Base-by-base conservation (phyloP, 2,329 filamentous ascomycete species). In the Hawksworthiomyces lignivorus region DNA sequence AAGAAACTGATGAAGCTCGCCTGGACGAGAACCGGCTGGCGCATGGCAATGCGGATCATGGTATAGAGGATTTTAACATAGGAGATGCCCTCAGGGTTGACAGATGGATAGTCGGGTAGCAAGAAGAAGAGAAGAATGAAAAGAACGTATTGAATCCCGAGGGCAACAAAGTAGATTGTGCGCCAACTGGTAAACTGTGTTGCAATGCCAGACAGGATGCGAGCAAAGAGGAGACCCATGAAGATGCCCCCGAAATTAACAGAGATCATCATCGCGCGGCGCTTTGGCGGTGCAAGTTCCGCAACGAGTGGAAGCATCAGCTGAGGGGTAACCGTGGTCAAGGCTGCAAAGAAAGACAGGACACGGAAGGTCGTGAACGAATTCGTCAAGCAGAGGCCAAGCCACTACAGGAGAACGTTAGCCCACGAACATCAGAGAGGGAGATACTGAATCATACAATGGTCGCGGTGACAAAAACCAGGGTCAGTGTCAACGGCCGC, bases 251-350 rank as follows among this genome's bases (percentile, higher is more conserved):
- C n/a, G n/a, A n/a, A n/a, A n/a, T n/a, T n/a, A n/a, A n/a, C n/a
- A n/a, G 80, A 81, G 8, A 87, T 68, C 27, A 82, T 75, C 20
- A 78, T 74, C 2, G 82, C 81, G n/a, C 81, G 75, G 28, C 77
- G 73, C 20, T 77, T 63, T 0, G 74, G 69, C 0, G 84, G 82
- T 0, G 84, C 82, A 15, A 87, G 77, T 53, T 88, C 82, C 2
- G 82, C 81, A 0, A 87, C 82, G 0, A 89, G 66, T 0, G 84
- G 84, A 20, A 88, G 75, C 82, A 89, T 86, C 42, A 81, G 62
- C 60, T 81, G 77, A 21, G 83, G 84, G 4, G 84, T 88, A 3
- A 87, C 83, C 0, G 84, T 88, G 3, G 81, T 80, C 5, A 82
- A 59, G n/a, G n/a, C n/a, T n/a, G n/a, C n/a, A n/a, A n/a, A 63